A percentile compares a stretch with the other conserved stretches of the same genome.
These are phyloP conservation scores for Fusarium equiseti DNA, from an alignment of 2,329 filamentous ascomycete species.

Conservation along the genomic window DNA sequence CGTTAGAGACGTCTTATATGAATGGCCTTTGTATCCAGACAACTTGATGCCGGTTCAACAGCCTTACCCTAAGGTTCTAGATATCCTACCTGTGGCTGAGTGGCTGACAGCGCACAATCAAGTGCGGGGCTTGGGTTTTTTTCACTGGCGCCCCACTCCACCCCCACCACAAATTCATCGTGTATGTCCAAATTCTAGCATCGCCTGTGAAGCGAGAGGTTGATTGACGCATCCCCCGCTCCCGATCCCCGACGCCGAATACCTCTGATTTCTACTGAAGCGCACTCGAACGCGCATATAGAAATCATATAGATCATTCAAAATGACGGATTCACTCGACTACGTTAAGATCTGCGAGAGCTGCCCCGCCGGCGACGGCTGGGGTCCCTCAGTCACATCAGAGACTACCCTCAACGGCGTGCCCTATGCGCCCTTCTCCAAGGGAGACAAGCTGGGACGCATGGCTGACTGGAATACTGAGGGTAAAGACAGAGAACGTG, in stretches of 20 bases:
- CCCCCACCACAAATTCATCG: conserved; percentile 59
- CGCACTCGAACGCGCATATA: conserved; percentile 28
- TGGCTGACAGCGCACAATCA: conserved; percentile 44
- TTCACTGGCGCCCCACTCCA: conserved; percentile 49
- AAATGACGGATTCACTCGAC: conserved; percentile 67
- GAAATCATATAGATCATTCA: conserved; percentile 36
- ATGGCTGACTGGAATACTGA: conserved; percentile 99
- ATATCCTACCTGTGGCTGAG: conserved; percentile 33
- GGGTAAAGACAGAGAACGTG: conserved; percentile 84
- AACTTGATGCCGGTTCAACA: neutral
- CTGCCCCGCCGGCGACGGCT: conserved; percentile 81
- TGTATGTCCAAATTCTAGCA: conserved; percentile 52
- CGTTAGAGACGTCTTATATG: neutral
- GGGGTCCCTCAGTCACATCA: conserved; percentile 85
- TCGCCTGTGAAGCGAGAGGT: conserved; percentile 42
- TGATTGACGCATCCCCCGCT: conserved; percentile 43
- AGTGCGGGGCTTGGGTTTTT: conserved; percentile 51
- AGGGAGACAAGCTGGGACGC: conserved; percentile 97
- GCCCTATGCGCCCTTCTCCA: conserved; percentile 97
- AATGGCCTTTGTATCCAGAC: neutral
- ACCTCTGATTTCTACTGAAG: conserved; percentile 21
- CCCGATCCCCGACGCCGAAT: conserved; percentile 32
- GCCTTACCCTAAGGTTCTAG: conserved; percentile 20
- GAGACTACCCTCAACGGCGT: conserved; percentile 95
- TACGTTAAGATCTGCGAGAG: conserved; percentile 75